Conservation (phyloP, 495 filamentous ascomycete genomes). For the Aspergillus egyptiacus region DNA sequence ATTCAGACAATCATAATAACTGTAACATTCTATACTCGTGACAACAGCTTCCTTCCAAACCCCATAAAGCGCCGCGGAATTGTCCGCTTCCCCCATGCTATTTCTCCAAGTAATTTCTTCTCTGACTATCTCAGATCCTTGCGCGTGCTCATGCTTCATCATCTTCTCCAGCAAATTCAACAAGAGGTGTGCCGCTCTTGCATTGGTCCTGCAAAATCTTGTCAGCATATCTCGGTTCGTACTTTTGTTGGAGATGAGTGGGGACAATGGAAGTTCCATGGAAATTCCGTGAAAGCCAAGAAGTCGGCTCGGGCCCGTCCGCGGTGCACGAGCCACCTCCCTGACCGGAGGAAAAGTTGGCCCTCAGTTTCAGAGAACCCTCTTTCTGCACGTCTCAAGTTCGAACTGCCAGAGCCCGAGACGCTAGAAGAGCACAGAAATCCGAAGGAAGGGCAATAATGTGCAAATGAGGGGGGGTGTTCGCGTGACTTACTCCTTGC, state of each 20-base stretch:
- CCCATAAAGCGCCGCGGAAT: too few relatives aligned
- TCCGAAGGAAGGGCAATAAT: background rate
- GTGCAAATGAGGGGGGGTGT: background rate
- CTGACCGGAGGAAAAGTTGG: too few relatives aligned
- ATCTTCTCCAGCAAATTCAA: slow-evolving; percentile 42
- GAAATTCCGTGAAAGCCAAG: slow-evolving; percentile 13
- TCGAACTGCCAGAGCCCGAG: too few relatives aligned
- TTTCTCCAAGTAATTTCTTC: too few relatives aligned
- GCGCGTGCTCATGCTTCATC: slow-evolving; percentile 7
- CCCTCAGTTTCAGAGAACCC: too few relatives aligned
- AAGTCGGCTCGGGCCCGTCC: slow-evolving; percentile 8
- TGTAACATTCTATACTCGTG: too few relatives aligned
- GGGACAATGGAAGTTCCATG: slow-evolving; percentile 11
- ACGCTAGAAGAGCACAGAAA: too few relatives aligned
- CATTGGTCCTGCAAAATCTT: slow-evolving; percentile 46
- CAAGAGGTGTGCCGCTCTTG: slow-evolving; percentile 52
- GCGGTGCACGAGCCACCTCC: slow-evolving; percentile 9
- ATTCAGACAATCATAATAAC: too few relatives aligned
- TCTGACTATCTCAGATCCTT: too few relatives aligned
- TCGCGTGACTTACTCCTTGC: slow-evolving; percentile 65
- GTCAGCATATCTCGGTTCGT: slow-evolving; percentile 20
- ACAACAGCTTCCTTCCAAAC: too few relatives aligned
- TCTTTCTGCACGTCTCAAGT: too few relatives aligned
- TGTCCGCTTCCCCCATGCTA: background rate
- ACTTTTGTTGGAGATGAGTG: background rate